A percentile compares a stretch with the other conserved stretches of the same genome.
Conservation (phyloP, 73 alveolate species). For the Symbiodinium pilosum region DNA sequence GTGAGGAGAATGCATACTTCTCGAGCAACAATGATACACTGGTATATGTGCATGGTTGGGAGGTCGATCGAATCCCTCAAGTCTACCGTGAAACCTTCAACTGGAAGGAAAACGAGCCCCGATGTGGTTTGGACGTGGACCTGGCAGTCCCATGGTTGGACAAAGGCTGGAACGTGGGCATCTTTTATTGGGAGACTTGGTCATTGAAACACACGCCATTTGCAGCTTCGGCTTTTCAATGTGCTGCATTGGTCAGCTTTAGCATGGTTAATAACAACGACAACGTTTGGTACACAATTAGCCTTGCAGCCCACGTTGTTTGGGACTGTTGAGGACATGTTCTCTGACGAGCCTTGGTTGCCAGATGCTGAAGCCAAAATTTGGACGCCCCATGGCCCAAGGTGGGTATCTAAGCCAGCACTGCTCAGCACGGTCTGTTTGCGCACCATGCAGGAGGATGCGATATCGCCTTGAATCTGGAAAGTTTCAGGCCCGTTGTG, state of each 20-base stretch:
- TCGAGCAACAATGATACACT: not conserved
- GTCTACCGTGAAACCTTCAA: slow-evolving; percentile 43
- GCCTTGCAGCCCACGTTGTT: not conserved
- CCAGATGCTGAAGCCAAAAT: slow-evolving; percentile 83
- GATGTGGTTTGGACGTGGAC: slow-evolving; percentile 42
- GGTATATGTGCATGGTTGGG: slow-evolving; percentile 90
- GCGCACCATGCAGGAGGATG: slow-evolving; percentile 15
- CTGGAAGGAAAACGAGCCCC: slow-evolving; percentile 54
- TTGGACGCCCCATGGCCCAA: slow-evolving; percentile 49
- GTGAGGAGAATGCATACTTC: not conserved
- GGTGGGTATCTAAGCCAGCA: not conserved
- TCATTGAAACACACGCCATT: not conserved
- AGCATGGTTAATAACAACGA: too few species aligned
- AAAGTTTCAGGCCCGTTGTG: slow-evolving; percentile 3
- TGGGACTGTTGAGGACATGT: slow-evolving; percentile 23
- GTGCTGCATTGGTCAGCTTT: too few species aligned
- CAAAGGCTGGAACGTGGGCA: slow-evolving; percentile 47
- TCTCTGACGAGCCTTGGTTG: slow-evolving; percentile 62
- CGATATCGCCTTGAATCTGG: slow-evolving; percentile 61
- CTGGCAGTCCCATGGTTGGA: slow-evolving; percentile 45
- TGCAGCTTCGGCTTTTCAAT: too few species aligned
- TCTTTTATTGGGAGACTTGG: slow-evolving; percentile 56
- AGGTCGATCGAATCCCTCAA: slow-evolving; percentile 9
- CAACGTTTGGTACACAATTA: too few species aligned
- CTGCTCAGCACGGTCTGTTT: not conserved